Evolutionary conservation across 1,284 basidiomycete species (phyloP).

Genomic region (Fomitiporia mediterranea): DNA sequence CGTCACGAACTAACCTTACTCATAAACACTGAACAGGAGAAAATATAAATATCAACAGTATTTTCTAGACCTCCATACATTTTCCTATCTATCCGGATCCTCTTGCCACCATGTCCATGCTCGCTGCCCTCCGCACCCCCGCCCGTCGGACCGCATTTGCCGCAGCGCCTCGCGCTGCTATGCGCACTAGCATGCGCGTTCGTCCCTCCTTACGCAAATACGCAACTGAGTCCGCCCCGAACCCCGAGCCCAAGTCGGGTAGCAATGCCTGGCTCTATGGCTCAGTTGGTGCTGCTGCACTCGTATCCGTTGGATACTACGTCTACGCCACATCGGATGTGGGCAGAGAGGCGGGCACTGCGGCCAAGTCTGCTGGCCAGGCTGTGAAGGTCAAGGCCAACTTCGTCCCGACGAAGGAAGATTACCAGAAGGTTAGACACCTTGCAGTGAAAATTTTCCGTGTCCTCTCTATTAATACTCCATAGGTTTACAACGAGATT

Average conservation of each 20-base stretch:
- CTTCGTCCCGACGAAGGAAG: conserved; percentile 67
- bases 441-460: neutral
- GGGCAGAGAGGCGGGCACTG: conserved; percentile 46
- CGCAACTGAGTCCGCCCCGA: conserved; percentile 48
- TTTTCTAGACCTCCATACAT: neutral
- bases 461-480: neutral
- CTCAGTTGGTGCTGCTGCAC: conserved; percentile 48
- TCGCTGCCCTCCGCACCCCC: conserved; percentile 42
- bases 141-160: conserved; percentile 39
- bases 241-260: conserved; percentile 36
- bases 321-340: conserved; percentile 44
- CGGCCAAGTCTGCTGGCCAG: conserved; percentile 55
- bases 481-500: conserved; percentile 83
- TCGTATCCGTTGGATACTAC: conserved; percentile 50
- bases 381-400: conserved; percentile 56
- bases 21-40: neutral
- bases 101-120: conserved; percentile 41
- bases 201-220: conserved; percentile 46
- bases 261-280: conserved; percentile 52
- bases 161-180: conserved; percentile 29
- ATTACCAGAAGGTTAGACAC: conserved; percentile 79
- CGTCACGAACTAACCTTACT: neutral
- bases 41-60: neutral
- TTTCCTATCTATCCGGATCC: neutral
- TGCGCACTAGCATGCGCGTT: conserved; percentile 29